Conservation (phyloP, 805 yeast genomes). For the Cyberlindnera maritima region DNA sequence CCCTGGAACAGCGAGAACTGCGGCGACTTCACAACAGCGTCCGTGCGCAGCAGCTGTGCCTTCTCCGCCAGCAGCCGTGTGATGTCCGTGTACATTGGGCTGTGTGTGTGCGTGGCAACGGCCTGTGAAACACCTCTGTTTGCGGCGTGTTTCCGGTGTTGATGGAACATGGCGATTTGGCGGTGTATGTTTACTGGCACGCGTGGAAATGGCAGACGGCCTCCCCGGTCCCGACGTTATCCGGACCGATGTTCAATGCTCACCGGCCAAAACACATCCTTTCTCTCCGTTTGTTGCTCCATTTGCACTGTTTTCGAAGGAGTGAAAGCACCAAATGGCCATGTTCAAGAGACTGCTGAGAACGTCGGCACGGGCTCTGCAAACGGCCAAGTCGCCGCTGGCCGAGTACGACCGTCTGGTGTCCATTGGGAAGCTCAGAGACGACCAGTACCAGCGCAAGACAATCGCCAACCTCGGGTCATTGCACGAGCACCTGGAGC, state of each 20-base stretch:
- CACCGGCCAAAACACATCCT: too few species aligned
- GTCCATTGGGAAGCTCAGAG: conserved; percentile 49
- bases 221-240: background rate
- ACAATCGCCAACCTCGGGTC: conserved; percentile 60
- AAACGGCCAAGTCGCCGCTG: conserved; percentile 40
- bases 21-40: conserved; percentile 56
- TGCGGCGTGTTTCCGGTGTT: too few species aligned
- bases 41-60: conserved; percentile 39
- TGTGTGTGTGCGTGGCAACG: too few species aligned
- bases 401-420: conserved; percentile 50
- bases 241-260: too few species aligned
- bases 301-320: too few species aligned
- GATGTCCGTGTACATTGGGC: conserved; percentile 39
- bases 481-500: conserved; percentile 51
- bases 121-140: too few species aligned
- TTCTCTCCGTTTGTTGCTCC: too few species aligned
- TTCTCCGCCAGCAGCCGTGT: conserved; percentile 48
- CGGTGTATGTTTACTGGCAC: too few species aligned
- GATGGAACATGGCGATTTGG: too few species aligned
- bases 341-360: conserved; percentile 7
- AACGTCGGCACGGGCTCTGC: conserved; percentile 7
- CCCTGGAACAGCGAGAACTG: conserved; percentile 74
- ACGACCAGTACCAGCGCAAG: conserved; percentile 79
- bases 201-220: background rate
- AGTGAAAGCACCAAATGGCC: too few species aligned